Conservation (phyloP, 2,329 filamentous ascomycete genomes). For the Calonectria naviculata region DNA sequence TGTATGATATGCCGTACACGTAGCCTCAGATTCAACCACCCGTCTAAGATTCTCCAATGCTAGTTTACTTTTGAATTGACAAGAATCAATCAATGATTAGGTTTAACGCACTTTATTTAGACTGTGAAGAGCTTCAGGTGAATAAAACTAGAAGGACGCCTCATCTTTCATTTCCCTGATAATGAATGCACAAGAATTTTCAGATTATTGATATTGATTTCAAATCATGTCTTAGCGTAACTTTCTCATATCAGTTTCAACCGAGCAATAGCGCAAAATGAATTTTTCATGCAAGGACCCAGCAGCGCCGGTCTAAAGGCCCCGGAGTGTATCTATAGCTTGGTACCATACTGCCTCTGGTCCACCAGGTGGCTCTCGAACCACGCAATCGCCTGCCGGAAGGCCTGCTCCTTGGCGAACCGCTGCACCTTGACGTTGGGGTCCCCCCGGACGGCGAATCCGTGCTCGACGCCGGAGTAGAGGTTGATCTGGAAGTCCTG, state of each 20-base stretch:
- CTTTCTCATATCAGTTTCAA: neutral
- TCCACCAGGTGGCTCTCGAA: slow-evolving; percentile 55
- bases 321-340: neutral
- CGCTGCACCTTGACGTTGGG: slow-evolving; percentile 64
- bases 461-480: slow-evolving; percentile 77
- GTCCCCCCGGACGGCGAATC: slow-evolving; percentile 80
- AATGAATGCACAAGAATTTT: neutral
- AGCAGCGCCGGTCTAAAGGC: neutral
- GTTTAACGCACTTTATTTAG: neutral
- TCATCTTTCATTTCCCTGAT: no score
- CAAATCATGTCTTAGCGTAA: neutral
- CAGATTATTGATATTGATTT: neutral
- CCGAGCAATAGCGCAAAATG: neutral
- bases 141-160: neutral
- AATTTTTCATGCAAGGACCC: neutral
- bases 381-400: slow-evolving; percentile 81
- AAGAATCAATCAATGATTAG: neutral
- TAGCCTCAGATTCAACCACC: neutral
- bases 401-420: slow-evolving; percentile 85
- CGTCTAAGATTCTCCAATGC: neutral
- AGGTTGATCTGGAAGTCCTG: slow-evolving; percentile 81
- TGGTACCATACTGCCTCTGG: neutral
- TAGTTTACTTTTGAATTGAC: neutral
- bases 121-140: neutral
- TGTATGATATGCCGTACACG: neutral